phyloP scores from a whole-genome alignment of 2,329 filamentous ascomycete species.

The Neopestalotiopsis sp. region DNA sequence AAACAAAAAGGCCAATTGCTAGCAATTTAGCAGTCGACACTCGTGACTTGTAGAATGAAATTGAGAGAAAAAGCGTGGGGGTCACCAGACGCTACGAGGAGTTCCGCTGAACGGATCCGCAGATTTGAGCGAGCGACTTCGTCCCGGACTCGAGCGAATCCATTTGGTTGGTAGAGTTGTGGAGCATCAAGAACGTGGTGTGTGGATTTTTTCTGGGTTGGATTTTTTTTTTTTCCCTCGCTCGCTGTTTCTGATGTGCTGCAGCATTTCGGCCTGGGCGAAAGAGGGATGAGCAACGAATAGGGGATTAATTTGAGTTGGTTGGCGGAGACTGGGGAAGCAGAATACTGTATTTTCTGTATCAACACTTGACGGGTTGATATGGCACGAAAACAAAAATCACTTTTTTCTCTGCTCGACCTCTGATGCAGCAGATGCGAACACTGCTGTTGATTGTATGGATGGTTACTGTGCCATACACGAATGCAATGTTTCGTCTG shows the following conservation, averaged over 20 bases:
- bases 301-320: background rate
- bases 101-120: conserved; percentile 13
- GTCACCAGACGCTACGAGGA: background rate
- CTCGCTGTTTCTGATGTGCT: background rate
- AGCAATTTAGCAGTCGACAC: background rate
- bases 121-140: conserved; percentile 13
- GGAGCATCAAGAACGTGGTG: conserved; percentile 17
- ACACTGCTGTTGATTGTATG: too few relatives aligned
- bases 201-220: conserved; percentile 4
- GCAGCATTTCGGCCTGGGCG: background rate
- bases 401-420: too few relatives aligned
- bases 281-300: background rate
- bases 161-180: background rate
- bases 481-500: background rate
- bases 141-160: background rate
- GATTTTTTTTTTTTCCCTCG: background rate
- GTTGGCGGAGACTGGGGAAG: background rate
- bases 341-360: too few relatives aligned
- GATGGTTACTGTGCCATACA: too few relatives aligned
- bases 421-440: too few relatives aligned
- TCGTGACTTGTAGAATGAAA: conserved; percentile 6
- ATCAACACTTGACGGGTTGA: too few relatives aligned
- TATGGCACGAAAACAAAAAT: too few relatives aligned
- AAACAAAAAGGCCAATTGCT: too few relatives aligned
- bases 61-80: conserved; percentile 14